These are phyloP conservation scores for Hebeloma cylindrosporum DNA, from an alignment of 768 basidiomycete species.

Conservation along the genomic window DNA sequence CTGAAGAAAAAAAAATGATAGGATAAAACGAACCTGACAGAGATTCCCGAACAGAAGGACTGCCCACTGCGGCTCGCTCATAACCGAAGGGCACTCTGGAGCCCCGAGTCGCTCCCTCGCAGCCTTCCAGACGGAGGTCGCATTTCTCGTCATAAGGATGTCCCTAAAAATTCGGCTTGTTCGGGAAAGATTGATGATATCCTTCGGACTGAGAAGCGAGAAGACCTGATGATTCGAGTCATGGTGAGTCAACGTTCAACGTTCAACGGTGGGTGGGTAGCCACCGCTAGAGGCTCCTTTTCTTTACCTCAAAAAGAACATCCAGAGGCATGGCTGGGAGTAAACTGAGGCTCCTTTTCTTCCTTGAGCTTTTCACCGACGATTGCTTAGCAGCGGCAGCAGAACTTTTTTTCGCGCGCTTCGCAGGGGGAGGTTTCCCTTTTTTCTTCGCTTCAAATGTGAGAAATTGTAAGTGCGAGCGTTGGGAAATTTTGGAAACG, in stretches of 20 bases:
- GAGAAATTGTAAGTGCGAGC: too few species aligned
- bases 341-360: constrained; percentile 13
- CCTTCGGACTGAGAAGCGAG: constrained; percentile 20
- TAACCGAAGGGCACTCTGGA: constrained; percentile 23
- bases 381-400: not conserved
- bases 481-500: too few species aligned
- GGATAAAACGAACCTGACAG: constrained; percentile 16
- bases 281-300: not conserved
- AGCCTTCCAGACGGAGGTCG: constrained; percentile 25
- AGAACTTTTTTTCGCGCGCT: constrained; percentile 7
- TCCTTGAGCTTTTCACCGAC: not conserved
- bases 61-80: constrained; percentile 29
- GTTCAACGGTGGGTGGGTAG: not conserved
- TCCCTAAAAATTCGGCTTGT: constrained; percentile 24
- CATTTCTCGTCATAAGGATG: constrained; percentile 15
- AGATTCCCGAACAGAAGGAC: constrained; percentile 21
- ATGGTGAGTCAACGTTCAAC: not conserved
- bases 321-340: constrained; percentile 28
- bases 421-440: constrained; percentile 7
- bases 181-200: constrained; percentile 24
- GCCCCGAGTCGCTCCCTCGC: constrained; percentile 15
- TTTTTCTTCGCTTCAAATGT: too few species aligned
- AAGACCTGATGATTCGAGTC: constrained; percentile 20
- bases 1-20: not conserved
- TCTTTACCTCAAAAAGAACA: constrained; percentile 21